These are phyloP conservation scores for Clonostachys rhizophaga DNA, from an alignment of 2,329 filamentous ascomycete genomes.

Conservation along the genomic window DNA sequence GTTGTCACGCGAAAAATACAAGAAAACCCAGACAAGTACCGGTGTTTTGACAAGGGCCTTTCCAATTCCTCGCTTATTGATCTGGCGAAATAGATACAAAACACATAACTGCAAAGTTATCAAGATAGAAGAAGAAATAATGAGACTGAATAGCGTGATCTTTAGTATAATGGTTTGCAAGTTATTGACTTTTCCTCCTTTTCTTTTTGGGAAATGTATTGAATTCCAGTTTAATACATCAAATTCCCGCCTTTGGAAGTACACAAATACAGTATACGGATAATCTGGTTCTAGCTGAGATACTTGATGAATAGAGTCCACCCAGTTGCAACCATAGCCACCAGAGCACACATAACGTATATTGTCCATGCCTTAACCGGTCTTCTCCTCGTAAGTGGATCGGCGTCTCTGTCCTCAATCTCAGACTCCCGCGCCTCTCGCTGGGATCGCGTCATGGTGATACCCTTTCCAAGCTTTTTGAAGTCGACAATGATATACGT, in stretches of 20 bases:
- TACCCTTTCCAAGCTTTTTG: constrained; percentile 9
- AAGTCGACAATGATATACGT: constrained; percentile 12
- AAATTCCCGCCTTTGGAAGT: too few species aligned
- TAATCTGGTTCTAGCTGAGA: constrained; percentile 4
- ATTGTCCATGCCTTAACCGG: constrained; percentile 5
- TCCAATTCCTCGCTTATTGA: too few species aligned
- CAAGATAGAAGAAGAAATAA: too few species aligned
- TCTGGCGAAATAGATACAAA: too few species aligned
- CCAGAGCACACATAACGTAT: constrained; percentile 5
- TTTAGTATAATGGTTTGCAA: too few species aligned
- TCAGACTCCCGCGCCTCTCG: constrained; percentile 8
- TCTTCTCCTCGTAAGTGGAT: constrained; percentile 10
- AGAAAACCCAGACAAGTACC: constrained; percentile 17
- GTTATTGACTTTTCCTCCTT: too few species aligned
- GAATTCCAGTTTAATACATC: too few species aligned
- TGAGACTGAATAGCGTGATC: too few species aligned
- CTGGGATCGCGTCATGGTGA: constrained; percentile 10
- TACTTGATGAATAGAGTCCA: constrained; percentile 12
- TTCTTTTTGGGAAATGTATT: too few species aligned
- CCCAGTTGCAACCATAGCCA: constrained; percentile 8
- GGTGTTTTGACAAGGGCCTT: too few species aligned
- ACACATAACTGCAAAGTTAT: too few species aligned
- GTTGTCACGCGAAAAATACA: constrained; percentile 30
- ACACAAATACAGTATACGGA: too few species aligned
- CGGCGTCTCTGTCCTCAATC: constrained; percentile 6